These are phyloP conservation scores for Metarhizium anisopliae DNA, from an alignment of 2,329 filamentous ascomycete species.

Conservation along the genomic window DNA sequence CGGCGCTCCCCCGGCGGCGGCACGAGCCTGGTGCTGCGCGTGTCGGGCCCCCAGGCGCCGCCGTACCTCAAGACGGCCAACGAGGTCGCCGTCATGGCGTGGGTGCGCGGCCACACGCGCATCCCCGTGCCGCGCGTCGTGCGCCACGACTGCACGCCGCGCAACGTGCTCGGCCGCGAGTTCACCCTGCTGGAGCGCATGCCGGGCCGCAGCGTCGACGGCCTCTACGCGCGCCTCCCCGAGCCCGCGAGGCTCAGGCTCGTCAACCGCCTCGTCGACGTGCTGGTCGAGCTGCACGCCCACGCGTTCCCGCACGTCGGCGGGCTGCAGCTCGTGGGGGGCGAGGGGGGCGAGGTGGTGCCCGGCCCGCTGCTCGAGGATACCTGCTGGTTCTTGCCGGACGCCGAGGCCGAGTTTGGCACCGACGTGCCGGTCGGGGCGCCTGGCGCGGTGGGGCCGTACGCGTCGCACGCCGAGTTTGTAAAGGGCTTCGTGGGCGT, in stretches of 20 bases:
- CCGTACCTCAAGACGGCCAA: slow-evolving; percentile 26
- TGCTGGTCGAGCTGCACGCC: slow-evolving; percentile 20
- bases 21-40: slow-evolving; percentile 20
- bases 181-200: slow-evolving; percentile 22
- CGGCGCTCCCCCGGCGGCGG: slow-evolving; percentile 1
- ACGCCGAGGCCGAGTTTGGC: slow-evolving; percentile 20
- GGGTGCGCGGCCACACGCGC: slow-evolving; percentile 20
- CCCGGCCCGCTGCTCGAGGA: slow-evolving; percentile 24
- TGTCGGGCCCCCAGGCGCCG: slow-evolving; percentile 26
- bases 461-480: slow-evolving; percentile 15
- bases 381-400: slow-evolving; percentile 24
- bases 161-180: slow-evolving; percentile 22
- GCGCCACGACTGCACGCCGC: slow-evolving; percentile 14
- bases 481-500: slow-evolving; percentile 15
- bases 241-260: slow-evolving; percentile 12
- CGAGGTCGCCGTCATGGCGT: slow-evolving; percentile 25
- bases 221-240: slow-evolving; percentile 17
- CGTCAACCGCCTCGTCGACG: slow-evolving; percentile 19
- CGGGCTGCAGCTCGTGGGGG: slow-evolving; percentile 13
- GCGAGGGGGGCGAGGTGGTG: slow-evolving; percentile 5
- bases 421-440: slow-evolving; percentile 11
- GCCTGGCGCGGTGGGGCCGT: slow-evolving; percentile 16
- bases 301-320: slow-evolving; percentile 17
- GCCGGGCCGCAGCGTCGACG: slow-evolving; percentile 17
- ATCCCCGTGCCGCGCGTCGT: slow-evolving; percentile 26